A percentile compares a stretch with the other conserved stretches of the same genome.
Conservation (phyloP, 2,329 filamentous ascomycete genomes). For the Ceratocystis destructans region DNA sequence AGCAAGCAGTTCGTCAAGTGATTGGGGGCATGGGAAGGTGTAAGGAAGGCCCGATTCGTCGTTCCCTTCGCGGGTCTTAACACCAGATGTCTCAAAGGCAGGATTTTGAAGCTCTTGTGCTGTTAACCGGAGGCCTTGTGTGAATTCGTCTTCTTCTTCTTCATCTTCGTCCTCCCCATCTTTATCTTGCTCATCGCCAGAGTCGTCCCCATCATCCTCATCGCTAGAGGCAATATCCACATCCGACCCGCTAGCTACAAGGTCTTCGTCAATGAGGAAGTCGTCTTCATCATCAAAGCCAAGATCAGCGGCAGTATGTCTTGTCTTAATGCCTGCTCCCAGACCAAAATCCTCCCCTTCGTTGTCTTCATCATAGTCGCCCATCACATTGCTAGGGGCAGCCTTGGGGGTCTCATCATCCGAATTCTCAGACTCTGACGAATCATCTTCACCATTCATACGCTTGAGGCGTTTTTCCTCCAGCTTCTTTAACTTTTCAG, state of each 20-base stretch:
- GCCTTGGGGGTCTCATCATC: slow-evolving; percentile 15
- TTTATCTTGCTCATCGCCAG: slow-evolving; percentile 31
- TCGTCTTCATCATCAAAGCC: slow-evolving; percentile 89
- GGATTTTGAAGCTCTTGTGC: slow-evolving; percentile 43
- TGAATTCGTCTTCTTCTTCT: slow-evolving; percentile 55
- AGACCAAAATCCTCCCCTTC: slow-evolving; percentile 46
- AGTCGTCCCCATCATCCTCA: slow-evolving; percentile 38
- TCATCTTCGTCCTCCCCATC: slow-evolving; percentile 27
- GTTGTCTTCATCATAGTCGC: slow-evolving; percentile 26
- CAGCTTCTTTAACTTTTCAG: slow-evolving; percentile 59
- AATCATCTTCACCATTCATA: slow-evolving; percentile 72
- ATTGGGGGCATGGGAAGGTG: slow-evolving; percentile 74
- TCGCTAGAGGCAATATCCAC: slow-evolving; percentile 44
- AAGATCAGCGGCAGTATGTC: slow-evolving; percentile 45
- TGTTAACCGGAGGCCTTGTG: slow-evolving; percentile 47
- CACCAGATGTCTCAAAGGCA: slow-evolving; percentile 36
- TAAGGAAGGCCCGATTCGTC: slow-evolving; percentile 54
- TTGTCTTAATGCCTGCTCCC: slow-evolving; percentile 43
- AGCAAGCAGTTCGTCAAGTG: slow-evolving; percentile 58
- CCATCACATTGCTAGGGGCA: neutral
- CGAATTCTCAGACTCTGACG: slow-evolving; percentile 42
- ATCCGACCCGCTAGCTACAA: slow-evolving; percentile 69
- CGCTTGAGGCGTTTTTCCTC: slow-evolving; percentile 70
- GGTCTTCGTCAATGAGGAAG: slow-evolving; percentile 77
- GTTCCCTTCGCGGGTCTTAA: slow-evolving; percentile 28